A percentile compares a stretch with the other conserved stretches of the same genome.
Conservation (phyloP, 495 filamentous ascomycete genomes). For the Penicillium turbatum region DNA sequence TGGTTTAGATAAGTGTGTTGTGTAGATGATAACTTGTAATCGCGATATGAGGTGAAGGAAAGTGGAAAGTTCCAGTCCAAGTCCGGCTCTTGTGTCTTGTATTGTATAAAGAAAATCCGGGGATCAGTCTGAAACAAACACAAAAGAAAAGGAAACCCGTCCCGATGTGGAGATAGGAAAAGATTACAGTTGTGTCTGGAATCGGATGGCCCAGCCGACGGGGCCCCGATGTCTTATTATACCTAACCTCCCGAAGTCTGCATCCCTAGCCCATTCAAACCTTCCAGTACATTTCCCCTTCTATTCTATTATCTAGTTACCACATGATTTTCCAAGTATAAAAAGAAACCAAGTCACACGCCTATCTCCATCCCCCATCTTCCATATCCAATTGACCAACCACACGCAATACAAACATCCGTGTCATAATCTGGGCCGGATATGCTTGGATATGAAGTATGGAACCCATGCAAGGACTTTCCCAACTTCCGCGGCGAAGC, state of each 20-base stretch:
- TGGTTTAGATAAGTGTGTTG: background rate
- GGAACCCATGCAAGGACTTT: background rate
- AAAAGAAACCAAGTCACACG: slow-evolving; percentile 1
- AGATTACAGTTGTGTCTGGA: too few relatives aligned
- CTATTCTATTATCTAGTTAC: too few relatives aligned
- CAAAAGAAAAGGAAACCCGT: background rate
- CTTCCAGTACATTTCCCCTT: too few relatives aligned
- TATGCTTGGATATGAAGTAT: slow-evolving; percentile 8
- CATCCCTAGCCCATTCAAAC: background rate
- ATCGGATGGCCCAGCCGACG: background rate
- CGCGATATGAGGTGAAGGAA: too few relatives aligned
- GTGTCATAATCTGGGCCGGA: slow-evolving; percentile 23
- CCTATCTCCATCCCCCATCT: background rate
- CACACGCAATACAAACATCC: background rate
- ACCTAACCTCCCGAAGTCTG: background rate
- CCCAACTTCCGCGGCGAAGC: slow-evolving; percentile 23
- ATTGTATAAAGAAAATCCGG: background rate
- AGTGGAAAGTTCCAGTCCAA: too few relatives aligned
- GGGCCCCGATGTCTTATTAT: slow-evolving; percentile 6
- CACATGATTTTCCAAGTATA: background rate
- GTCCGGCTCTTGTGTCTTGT: too few relatives aligned
- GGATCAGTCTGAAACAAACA: background rate
- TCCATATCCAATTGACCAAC: slow-evolving; percentile 1
- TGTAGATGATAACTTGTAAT: too few relatives aligned
- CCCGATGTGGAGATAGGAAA: background rate